These are phyloP conservation scores for Cladosporium colombiae DNA, from an alignment of 2,329 filamentous ascomycete genomes.

Conservation along the genomic window DNA sequence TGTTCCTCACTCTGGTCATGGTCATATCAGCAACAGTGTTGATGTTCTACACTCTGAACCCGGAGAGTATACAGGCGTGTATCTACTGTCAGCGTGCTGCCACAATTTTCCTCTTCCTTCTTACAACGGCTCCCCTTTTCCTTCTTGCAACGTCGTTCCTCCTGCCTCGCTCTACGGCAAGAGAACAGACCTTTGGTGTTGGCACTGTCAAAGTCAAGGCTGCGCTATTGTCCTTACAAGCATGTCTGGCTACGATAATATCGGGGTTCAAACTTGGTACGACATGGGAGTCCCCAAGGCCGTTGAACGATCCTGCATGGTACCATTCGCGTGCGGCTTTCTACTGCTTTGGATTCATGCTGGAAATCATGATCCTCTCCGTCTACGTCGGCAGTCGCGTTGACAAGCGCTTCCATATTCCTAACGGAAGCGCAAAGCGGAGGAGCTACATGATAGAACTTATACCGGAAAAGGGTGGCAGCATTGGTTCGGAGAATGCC, in stretches of 20 bases:
- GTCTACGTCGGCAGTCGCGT: constrained; percentile 30
- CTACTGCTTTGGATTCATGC: constrained; percentile 33
- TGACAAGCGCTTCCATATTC: constrained; percentile 34
- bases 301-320: constrained; percentile 33
- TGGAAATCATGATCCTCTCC: constrained; percentile 36
- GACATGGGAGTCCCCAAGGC: constrained; percentile 30
- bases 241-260: constrained; percentile 25
- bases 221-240: constrained; percentile 26
- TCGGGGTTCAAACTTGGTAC: constrained; percentile 33
- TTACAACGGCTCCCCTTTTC: constrained; percentile 28
- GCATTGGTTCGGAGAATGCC: background rate
- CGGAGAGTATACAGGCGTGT: constrained; percentile 21
- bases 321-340: constrained; percentile 34
- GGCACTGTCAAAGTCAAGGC: constrained; percentile 24
- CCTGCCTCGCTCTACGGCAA: constrained; percentile 19
- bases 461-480: background rate
- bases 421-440: constrained; percentile 32
- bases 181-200: constrained; percentile 12
- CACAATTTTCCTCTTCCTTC: constrained; percentile 30
- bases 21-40: constrained; percentile 34
- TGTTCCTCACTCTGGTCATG: constrained; percentile 31
- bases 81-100: constrained; percentile 27
- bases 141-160: constrained; percentile 25
- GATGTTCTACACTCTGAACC: constrained; percentile 33
- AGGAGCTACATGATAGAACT: constrained; percentile 17